phyloP scores from a whole-genome alignment of 2,329 filamentous ascomycete species.

The Cryphonectria naterciae region DNA sequence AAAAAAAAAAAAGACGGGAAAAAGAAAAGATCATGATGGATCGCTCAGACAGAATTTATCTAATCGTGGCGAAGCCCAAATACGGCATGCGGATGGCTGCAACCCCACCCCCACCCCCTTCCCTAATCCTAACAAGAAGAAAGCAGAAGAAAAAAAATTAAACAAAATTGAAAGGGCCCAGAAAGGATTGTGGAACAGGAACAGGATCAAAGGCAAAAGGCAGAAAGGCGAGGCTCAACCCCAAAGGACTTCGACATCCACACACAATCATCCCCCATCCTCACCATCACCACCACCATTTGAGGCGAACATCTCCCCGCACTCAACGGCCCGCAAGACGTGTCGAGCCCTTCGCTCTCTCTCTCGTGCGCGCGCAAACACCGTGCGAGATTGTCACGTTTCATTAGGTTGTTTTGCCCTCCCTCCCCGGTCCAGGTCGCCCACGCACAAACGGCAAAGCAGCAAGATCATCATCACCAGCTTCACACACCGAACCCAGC shows the following conservation, averaged over 20 bases:
- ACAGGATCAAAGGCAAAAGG: neutral
- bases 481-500: neutral
- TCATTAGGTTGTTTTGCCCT: neutral
- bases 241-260: neutral
- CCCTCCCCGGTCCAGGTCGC: neutral
- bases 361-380: constrained; percentile 5
- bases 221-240: neutral
- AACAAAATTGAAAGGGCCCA: neutral
- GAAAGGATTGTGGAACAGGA: neutral
- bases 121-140: neutral
- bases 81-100: neutral
- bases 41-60: neutral
- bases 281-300: neutral
- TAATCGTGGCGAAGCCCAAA: neutral
- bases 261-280: constrained; percentile 2
- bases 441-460: neutral
- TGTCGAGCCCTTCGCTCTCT: neutral
- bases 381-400: constrained; percentile 10
- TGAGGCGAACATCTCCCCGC: neutral
- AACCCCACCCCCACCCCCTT: neutral
- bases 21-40: neutral
- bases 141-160: neutral
- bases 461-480: neutral
- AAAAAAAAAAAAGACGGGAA: neutral
- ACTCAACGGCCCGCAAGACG: constrained; percentile 7